Evolutionary conservation across 306 rosid genomes (phyloP), one percentile per base, ranked within the genome.

Genomic region (Cotoneaster glaucophyllus): DNA sequence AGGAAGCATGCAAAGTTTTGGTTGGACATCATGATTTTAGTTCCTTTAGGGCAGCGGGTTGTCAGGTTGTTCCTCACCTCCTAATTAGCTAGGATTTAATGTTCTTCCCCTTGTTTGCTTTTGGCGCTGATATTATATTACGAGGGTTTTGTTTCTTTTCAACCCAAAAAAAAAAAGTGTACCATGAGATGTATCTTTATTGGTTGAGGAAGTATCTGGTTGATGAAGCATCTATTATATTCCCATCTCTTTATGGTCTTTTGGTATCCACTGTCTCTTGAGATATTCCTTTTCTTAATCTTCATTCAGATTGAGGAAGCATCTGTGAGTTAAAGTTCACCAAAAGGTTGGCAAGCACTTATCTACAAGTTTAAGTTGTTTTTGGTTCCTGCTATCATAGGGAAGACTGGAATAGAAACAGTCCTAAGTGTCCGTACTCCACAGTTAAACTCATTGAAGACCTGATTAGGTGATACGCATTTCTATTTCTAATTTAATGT

Each of bases 1-100:
- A 95, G 97, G 97, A 87, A 71, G 99, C 99, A 56, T 90, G 98
- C 88, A 84, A 79, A 68, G 86, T 92, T 81, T 96, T 92, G 67
- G 93, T 87, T 70, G 99, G 97, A 69, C 81, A 63, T 84, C 99
- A 92, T 87, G 98, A 95, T 86, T 95, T 92, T 84, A 95, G 98
- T 80, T 92, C 99, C 84, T 95, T 95, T 78, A 83, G 99, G 81
- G 93, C 97, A 63, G 81, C 97, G 62, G 98, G 96, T 82, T 90
- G 99, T 85, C 99, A 95, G 97, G 97, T 92, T 79, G 78, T 58
- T 53, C 77, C 71, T 81, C 58, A 61, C 83, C 74, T 69, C 78
- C 56, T 13, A n/a, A n/a, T 61, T 72, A 26, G 14, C 71, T 44
- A 32, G 63, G 64, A 57, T 11, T n/a, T 67, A 26, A 50, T 26